Conservation (phyloP, 352 stramenopile genomes). For the Globisporangium cystogenes region DNA sequence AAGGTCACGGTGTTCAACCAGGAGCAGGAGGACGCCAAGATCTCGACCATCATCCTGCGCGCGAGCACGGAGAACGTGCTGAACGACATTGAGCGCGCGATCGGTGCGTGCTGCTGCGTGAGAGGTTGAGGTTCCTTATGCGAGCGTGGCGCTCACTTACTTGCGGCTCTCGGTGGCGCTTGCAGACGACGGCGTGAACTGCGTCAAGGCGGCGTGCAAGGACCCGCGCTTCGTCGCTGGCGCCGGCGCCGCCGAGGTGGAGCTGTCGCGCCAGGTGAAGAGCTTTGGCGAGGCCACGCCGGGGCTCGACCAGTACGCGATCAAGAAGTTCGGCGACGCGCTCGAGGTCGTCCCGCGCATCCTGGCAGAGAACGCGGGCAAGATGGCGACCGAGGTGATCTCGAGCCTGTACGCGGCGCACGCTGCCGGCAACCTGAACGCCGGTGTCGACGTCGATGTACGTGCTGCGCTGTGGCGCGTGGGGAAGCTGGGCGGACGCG, state of each 20-base stretch:
- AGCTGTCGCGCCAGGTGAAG: slow-evolving; percentile 93
- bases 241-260: slow-evolving; percentile 94
- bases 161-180: slow-evolving; percentile 1
- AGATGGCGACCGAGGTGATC: slow-evolving; percentile 93
- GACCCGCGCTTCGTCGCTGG: slow-evolving; percentile 95
- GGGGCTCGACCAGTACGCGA: slow-evolving; percentile 99
- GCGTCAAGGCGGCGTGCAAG: slow-evolving; percentile 93
- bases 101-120: slow-evolving; percentile 39
- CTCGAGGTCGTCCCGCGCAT: slow-evolving; percentile 97
- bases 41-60: slow-evolving; percentile 95
- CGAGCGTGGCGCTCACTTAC: background rate
- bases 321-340: slow-evolving; percentile 98
- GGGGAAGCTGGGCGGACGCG: too few species aligned
- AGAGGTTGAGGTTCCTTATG: too few species aligned
- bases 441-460: slow-evolving; percentile 94
- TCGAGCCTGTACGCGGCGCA: slow-evolving; percentile 94
- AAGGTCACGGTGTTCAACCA: slow-evolving; percentile 97
- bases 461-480: slow-evolving; percentile 19
- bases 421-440: slow-evolving; percentile 86
- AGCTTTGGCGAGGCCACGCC: slow-evolving; percentile 94
- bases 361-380: slow-evolving; percentile 97
- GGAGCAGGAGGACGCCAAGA: slow-evolving; percentile 91
- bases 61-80: slow-evolving; percentile 95
- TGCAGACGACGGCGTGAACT: slow-evolving; percentile 96
- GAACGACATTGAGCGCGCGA: slow-evolving; percentile 97